Conservation (phyloP, 768 basidiomycete genomes). For the Tricholoma furcatifolium region DNA sequence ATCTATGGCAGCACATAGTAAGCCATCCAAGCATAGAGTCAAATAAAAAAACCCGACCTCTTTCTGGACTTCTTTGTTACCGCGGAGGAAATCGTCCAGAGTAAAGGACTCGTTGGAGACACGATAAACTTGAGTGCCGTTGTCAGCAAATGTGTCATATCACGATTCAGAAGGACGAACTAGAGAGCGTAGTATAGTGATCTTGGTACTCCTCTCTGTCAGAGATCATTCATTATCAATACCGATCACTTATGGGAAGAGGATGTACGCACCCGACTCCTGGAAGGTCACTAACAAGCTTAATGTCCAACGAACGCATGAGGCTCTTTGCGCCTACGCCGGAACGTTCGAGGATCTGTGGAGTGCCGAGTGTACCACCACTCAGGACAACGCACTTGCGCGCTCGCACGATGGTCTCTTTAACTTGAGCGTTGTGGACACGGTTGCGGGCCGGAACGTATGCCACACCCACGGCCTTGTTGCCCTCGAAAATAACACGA, state of each 20-base stretch:
- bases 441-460: conserved; percentile 67
- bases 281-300: conserved; percentile 66
- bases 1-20: no score
- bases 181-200: conserved; percentile 68
- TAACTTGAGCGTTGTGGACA: conserved; percentile 44
- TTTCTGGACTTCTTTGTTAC: conserved; percentile 54
- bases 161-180: conserved; percentile 30
- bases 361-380: conserved; percentile 67
- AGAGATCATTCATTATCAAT: neutral
- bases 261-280: conserved; percentile 55
- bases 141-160: neutral
- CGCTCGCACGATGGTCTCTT: conserved; percentile 65
- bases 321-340: conserved; percentile 59
- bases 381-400: conserved; percentile 67
- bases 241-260: neutral
- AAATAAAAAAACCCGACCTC: no score
- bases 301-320: conserved; percentile 56
- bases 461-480: conserved; percentile 69
- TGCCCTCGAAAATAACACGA: conserved; percentile 71
- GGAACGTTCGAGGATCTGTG: conserved; percentile 72
- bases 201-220: conserved; percentile 69
- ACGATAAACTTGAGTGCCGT: conserved; percentile 48
- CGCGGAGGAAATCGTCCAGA: conserved; percentile 69
- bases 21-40: no score
- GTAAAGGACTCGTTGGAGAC: conserved; percentile 65